Evolutionary conservation across 2,329 filamentous ascomycete species (phyloP), one percentile per base, ranked within the genome.

Genomic region (Colletotrichum sp.): DNA sequence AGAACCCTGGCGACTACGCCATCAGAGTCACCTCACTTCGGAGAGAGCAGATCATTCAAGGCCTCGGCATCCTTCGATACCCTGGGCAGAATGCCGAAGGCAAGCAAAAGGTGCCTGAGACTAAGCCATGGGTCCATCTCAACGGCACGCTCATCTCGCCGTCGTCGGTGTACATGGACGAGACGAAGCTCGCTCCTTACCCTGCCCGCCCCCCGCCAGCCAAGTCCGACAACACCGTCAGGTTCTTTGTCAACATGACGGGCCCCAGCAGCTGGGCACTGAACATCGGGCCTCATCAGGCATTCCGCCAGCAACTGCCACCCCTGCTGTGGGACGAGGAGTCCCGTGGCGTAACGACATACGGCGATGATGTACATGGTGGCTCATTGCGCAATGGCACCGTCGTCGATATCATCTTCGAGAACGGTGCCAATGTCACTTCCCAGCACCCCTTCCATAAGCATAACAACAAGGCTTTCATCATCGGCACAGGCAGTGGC

Each of bases 221-320:
- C 2, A 72, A 68, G 39, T 36, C 72, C 19, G 72, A 75, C 16
- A 72, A 57, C 32, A 72, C 63, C 15, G 34, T 75, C 36, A 72
- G 39, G 55, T 75, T 75, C 63, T 75, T 75, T 27, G 69, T 75
- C n/a, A 75, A 75, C 39, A 75, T 72, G 72, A 75, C 69, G 5
- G 69, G 69, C 8, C 72, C 69, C n/a, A 63, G 63, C 32, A 72
- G 62, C 25, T 75, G 72, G 72, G 69, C 69, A 12, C 16, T 72
- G 32, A 75, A 68, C n/a, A 72, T 75, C 7, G 69, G 69, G 8
- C 72, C 72, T 22, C 72, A 68, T 12, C 69, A 75, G 16, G 63
- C 72, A 7, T 75, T 75, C 57, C 72, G 69, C 19, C 72, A 75
- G 55, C 72, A 75, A 55, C 12, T 75, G 2, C 72, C 72, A 1